Conservation (phyloP, 768 basidiomycete genomes). For the Suillus subaureus region DNA sequence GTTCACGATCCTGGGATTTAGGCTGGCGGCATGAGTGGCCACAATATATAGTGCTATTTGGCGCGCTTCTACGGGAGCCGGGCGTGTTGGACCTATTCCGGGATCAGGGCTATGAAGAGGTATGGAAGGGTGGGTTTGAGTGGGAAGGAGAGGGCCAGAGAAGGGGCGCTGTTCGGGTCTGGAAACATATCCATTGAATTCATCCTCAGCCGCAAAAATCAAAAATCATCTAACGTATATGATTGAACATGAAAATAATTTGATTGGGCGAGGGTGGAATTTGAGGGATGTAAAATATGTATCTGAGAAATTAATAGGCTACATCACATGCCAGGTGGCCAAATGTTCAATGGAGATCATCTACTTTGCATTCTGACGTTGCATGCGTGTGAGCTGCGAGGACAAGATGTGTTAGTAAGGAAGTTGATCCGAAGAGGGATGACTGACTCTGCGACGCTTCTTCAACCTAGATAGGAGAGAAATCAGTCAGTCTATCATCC, state of each 20-base stretch:
- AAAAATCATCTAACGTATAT: neutral
- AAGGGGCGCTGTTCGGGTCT: constrained; percentile 71
- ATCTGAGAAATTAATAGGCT: constrained; percentile 3
- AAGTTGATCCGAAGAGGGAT: neutral
- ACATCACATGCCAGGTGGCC: neutral
- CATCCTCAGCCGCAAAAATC: neutral
- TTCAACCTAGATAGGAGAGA: constrained; percentile 56
- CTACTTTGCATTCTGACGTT: constrained; percentile 34
- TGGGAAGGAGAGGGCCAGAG: constrained; percentile 67
- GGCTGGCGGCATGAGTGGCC: constrained; percentile 81
- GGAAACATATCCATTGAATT: constrained; percentile 40
- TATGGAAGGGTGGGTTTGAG: constrained; percentile 70
- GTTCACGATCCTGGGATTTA: constrained; percentile 24
- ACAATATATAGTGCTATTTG: constrained; percentile 80
- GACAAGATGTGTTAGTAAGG: constrained; percentile 19
- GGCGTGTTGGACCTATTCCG: constrained; percentile 51
- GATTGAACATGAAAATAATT: constrained; percentile 4
- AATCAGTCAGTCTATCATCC: constrained; percentile 9
- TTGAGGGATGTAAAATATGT: neutral
- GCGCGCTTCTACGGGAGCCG: constrained; percentile 61
- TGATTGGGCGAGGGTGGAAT: neutral
- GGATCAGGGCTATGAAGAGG: constrained; percentile 61
- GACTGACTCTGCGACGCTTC: constrained; percentile 84
- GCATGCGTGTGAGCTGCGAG: constrained; percentile 47
- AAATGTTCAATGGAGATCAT: neutral